These are phyloP conservation scores for Cryphonectria carpinicola DNA, from an alignment of 2,329 filamentous ascomycete species.

Conservation along the genomic window DNA sequence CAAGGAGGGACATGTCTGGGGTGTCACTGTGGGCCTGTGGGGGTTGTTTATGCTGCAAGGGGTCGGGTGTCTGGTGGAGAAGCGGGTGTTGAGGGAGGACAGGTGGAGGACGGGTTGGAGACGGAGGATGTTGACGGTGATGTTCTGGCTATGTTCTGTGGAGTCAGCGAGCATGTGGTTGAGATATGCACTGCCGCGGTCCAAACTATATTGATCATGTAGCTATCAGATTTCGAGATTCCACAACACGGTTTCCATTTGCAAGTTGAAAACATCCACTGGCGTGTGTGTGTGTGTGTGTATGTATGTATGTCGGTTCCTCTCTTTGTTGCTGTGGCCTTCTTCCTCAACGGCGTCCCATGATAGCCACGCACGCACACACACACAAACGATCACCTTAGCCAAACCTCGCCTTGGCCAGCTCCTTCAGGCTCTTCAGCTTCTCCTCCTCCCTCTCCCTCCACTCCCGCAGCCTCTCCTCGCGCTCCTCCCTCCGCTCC, in stretches of 20 bases:
- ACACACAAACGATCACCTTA: conserved; percentile 35
- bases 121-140: not conserved
- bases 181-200: conserved; percentile 18
- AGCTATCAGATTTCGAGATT: no score
- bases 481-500: conserved; percentile 76
- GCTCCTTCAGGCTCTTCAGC: conserved; percentile 76
- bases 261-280: not conserved
- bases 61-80: conserved; percentile 17
- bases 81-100: not conserved
- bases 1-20: conserved; percentile 14
- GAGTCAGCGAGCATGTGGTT: conserved; percentile 21
- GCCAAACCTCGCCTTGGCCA: conserved; percentile 82
- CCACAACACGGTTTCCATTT: not conserved
- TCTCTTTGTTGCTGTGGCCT: not conserved
- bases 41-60: conserved; percentile 18
- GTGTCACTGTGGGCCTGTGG: conserved; percentile 12
- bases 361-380: not conserved
- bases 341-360: not conserved
- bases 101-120: not conserved
- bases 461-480: conserved; percentile 72
- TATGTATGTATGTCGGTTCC: not conserved
- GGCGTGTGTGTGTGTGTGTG: not conserved
- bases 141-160: conserved; percentile 15
- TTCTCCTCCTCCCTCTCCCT: conserved; percentile 80
- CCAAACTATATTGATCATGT: not conserved